A percentile compares a stretch with the other conserved stretches of the same genome.
Evolutionary conservation across 805 yeast species (phyloP).

Genomic region (Wickerhamiella australiensis): DNA sequence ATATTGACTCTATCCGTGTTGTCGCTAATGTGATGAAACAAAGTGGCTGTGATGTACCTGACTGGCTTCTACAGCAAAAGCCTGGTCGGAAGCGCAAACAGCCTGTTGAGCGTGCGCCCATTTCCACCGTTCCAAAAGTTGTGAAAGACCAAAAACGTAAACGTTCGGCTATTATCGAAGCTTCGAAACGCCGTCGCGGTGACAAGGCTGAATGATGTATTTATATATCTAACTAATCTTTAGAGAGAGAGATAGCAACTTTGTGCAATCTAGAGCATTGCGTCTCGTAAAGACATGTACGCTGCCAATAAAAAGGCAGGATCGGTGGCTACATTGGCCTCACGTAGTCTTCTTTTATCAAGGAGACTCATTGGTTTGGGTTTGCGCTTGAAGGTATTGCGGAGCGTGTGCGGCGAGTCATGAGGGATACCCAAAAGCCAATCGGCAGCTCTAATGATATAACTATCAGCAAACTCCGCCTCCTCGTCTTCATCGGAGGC

Average conservation of each 20-base stretch:
- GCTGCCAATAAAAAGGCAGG: conserved; percentile 15
- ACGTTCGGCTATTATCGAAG: conserved; percentile 50
- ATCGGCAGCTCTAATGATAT: conserved; percentile 12
- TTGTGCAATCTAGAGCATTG: neutral
- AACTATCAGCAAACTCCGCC: conserved; percentile 6
- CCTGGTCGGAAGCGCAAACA: conserved; percentile 15
- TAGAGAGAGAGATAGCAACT: no score
- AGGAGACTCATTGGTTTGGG: conserved; percentile 5
- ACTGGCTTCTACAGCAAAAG: conserved; percentile 53
- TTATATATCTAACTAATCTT: no score
- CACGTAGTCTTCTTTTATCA: conserved; percentile 12
- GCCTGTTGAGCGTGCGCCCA: conserved; percentile 51
- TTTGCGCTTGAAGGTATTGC: conserved; percentile 8
- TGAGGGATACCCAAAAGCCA: conserved; percentile 15
- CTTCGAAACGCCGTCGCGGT: conserved; percentile 16
- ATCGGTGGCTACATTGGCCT: conserved; percentile 11
- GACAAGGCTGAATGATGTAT: neutral
- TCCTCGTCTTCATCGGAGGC: conserved; percentile 4
- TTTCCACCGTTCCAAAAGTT: conserved; percentile 68
- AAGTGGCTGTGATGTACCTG: conserved; percentile 56
- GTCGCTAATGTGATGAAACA: conserved; percentile 92
- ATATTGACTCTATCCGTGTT: conserved; percentile 58
- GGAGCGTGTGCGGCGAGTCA: conserved; percentile 11
- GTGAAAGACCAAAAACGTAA: conserved; percentile 29
- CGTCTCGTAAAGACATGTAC: neutral